A percentile compares a stretch with the other conserved stretches of the same genome.
Evolutionary conservation across 495 filamentous ascomycete genomes (phyloP).

Genomic region (Penicillium cataractarum): DNA sequence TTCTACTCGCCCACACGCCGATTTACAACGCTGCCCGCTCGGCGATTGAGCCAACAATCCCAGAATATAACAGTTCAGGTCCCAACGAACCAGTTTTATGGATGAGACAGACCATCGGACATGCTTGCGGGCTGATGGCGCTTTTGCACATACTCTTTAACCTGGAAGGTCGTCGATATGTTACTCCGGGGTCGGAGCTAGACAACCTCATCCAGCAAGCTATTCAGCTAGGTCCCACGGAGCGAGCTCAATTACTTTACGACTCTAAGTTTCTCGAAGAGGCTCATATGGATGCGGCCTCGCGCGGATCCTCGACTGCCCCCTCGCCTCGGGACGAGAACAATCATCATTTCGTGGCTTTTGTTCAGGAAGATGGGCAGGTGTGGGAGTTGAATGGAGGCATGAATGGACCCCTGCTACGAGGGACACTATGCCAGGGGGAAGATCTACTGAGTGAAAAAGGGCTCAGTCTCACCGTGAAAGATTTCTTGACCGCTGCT

Average conservation of each 20-base stretch:
- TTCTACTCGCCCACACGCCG: constrained; percentile 57
- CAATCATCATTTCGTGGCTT: constrained; percentile 76
- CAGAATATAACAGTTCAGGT: constrained; percentile 54
- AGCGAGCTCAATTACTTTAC: constrained; percentile 70
- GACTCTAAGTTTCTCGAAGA: constrained; percentile 64
- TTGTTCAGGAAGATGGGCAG: constrained; percentile 70
- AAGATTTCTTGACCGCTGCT: constrained; percentile 61
- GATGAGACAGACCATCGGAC: constrained; percentile 68
- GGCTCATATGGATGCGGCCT: constrained; percentile 72
- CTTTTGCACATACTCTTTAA: constrained; percentile 63
- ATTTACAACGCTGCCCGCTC: constrained; percentile 45
- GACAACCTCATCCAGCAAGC: constrained; percentile 30
- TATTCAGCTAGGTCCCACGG: constrained; percentile 41
- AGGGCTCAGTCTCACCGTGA: constrained; percentile 64
- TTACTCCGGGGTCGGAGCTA: constrained; percentile 38
- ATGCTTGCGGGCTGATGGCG: constrained; percentile 67
- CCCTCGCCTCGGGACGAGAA: constrained; percentile 65
- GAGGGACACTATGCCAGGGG: constrained; percentile 59
- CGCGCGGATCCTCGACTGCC: constrained; percentile 65
- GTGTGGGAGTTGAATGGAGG: constrained; percentile 85
- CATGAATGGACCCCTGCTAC: constrained; percentile 70
- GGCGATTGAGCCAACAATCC: constrained; percentile 34
- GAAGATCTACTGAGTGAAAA: constrained; percentile 72
- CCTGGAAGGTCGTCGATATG: constrained; percentile 44
- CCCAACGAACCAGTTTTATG: constrained; percentile 59